phyloP scores from a whole-genome alignment of 2,329 filamentous ascomycete genomes.

The Aspergillus ruber region DNA sequence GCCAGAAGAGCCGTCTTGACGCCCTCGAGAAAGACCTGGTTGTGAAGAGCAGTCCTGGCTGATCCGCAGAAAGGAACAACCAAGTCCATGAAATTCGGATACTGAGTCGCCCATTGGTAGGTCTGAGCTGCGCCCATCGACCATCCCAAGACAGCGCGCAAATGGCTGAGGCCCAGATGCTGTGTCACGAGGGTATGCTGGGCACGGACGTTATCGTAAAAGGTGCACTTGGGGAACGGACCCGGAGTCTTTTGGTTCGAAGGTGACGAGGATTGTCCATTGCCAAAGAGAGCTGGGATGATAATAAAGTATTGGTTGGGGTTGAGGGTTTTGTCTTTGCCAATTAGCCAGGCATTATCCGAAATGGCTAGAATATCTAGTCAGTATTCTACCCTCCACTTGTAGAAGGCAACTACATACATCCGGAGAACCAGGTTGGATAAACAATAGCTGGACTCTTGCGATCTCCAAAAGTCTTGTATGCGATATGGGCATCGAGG shows the following conservation, averaged over 20 bases:
- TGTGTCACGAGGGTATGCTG: slow-evolving; percentile 62
- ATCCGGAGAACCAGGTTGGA: slow-evolving; percentile 67
- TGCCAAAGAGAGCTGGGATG: slow-evolving; percentile 62
- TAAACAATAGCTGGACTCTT: slow-evolving; percentile 64
- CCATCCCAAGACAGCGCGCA: slow-evolving; percentile 61
- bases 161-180: slow-evolving; percentile 54
- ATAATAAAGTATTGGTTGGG: slow-evolving; percentile 63
- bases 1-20: slow-evolving; percentile 56
- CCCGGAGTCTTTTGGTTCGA: slow-evolving; percentile 52
- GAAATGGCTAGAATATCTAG: slow-evolving; percentile 44
- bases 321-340: slow-evolving; percentile 57
- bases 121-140: slow-evolving; percentile 65
- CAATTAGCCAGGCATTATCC: slow-evolving; percentile 70
- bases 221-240: slow-evolving; percentile 57
- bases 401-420: slow-evolving; percentile 31
- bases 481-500: slow-evolving; percentile 62
- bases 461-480: slow-evolving; percentile 65
- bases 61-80: slow-evolving; percentile 61
- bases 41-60: slow-evolving; percentile 59
- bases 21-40: slow-evolving; percentile 62
- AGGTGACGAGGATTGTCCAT: slow-evolving; percentile 61
- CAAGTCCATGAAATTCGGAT: slow-evolving; percentile 60
- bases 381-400: slow-evolving; percentile 5
- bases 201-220: slow-evolving; percentile 64
- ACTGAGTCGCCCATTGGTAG: slow-evolving; percentile 59